Conservation (phyloP, 352 stramenopile genomes). For the Phytophthora pseudosyringae region DNA sequence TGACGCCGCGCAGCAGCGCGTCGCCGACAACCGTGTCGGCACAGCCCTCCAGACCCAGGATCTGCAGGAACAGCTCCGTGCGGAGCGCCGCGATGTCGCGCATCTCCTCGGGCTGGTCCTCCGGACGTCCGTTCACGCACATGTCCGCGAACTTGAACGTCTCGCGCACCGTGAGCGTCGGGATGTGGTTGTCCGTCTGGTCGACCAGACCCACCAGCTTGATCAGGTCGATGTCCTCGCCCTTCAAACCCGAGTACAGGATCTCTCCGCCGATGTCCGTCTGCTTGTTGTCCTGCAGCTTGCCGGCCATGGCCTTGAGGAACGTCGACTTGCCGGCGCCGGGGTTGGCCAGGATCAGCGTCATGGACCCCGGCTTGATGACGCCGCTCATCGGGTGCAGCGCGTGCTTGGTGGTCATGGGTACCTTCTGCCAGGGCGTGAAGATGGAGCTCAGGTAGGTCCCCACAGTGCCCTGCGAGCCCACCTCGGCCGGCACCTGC, state of each 20-base stretch:
- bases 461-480: slow-evolving; percentile 43
- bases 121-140: slow-evolving; percentile 73
- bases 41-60: slow-evolving; percentile 90
- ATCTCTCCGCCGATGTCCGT: slow-evolving; percentile 50
- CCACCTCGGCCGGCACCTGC: slow-evolving; percentile 47
- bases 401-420: slow-evolving; percentile 44
- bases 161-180: slow-evolving; percentile 93
- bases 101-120: slow-evolving; percentile 75
- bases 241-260: slow-evolving; percentile 49
- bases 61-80: slow-evolving; percentile 76
- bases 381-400: slow-evolving; percentile 75
- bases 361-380: slow-evolving; percentile 62
- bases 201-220: slow-evolving; percentile 76
- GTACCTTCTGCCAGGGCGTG: slow-evolving; percentile 54
- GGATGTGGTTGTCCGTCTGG: slow-evolving; percentile 88
- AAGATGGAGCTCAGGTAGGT: slow-evolving; percentile 39
- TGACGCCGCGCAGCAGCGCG: slow-evolving; percentile 84
- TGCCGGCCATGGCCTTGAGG: slow-evolving; percentile 65
- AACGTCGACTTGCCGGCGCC: slow-evolving; percentile 73
- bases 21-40: slow-evolving; percentile 95
- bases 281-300: slow-evolving; percentile 50
- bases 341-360: slow-evolving; percentile 54
- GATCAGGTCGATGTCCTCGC: slow-evolving; percentile 55
- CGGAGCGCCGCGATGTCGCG: slow-evolving; percentile 71
- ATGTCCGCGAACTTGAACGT: slow-evolving; percentile 93